These are phyloP conservation scores for Colletotrichum cereale DNA, from an alignment of 2,329 filamentous ascomycete species.

Conservation along the genomic window DNA sequence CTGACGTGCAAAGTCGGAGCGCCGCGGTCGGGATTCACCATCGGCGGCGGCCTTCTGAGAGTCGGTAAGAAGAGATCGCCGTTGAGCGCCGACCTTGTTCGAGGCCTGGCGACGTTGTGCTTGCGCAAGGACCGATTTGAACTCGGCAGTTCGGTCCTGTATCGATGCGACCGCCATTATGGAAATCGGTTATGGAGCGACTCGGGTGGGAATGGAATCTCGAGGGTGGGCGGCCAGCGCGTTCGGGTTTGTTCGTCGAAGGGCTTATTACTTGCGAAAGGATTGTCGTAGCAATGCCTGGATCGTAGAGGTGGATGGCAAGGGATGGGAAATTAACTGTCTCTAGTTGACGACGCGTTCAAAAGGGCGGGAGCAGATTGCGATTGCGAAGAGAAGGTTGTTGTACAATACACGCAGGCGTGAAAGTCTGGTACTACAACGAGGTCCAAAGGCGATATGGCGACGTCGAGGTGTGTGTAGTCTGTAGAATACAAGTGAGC, in stretches of 20 bases:
- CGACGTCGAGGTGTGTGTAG: not conserved
- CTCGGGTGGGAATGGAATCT: not conserved
- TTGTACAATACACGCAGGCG: conserved; percentile 17
- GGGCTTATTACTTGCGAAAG: conserved; percentile 1
- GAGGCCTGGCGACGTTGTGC: conserved; percentile 84
- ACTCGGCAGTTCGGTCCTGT: conserved; percentile 96
- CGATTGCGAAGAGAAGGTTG: conserved; percentile 5
- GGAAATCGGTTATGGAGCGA: conserved; percentile 19
- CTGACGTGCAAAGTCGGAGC: conserved; percentile 92
- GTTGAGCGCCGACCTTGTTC: conserved; percentile 82
- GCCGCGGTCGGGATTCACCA: conserved; percentile 66
- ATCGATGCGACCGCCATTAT: conserved; percentile 80
- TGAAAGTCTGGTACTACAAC: not conserved
- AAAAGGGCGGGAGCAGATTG: not conserved
- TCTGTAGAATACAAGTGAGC: conserved; percentile 4
- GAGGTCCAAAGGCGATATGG: conserved; percentile 12
- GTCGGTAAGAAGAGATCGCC: conserved; percentile 82
- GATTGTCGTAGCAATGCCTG: not conserved
- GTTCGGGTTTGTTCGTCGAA: conserved; percentile 10
- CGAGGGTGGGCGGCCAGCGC: conserved; percentile 17
- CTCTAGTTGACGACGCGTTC: not conserved
- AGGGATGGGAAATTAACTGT: conserved; percentile 20
- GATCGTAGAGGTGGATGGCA: conserved; percentile 5
- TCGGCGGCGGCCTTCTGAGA: conserved; percentile 76
- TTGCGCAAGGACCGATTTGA: conserved; percentile 89